A percentile compares a stretch with the other conserved stretches of the same genome.
Conservation (phyloP, 2,329 filamentous ascomycete genomes). For the Aspergillus clavatus region DNA sequence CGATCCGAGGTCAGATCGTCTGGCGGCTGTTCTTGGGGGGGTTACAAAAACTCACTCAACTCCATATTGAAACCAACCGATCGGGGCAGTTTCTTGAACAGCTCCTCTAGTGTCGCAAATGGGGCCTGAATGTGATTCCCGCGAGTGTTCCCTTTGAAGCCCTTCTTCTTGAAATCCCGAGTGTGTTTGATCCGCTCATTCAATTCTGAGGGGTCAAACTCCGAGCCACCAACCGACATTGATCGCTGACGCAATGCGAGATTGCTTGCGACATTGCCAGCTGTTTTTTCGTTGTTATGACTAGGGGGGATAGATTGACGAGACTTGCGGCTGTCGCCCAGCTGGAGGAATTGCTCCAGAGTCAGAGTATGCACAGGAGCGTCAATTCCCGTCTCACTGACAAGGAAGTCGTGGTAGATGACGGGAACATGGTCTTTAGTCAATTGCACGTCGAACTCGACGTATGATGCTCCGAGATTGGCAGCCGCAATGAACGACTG, state of each 20-base stretch:
- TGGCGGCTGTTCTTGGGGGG: constrained; percentile 20
- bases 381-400: constrained; percentile 95
- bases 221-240: constrained; percentile 55
- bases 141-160: constrained; percentile 91
- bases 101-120: constrained; percentile 89
- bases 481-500: constrained; percentile 94
- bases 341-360: constrained; percentile 83
- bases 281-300: constrained; percentile 14
- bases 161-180: constrained; percentile 86
- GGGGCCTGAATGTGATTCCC: constrained; percentile 94
- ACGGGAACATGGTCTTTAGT: constrained; percentile 99
- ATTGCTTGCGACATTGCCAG: constrained; percentile 10
- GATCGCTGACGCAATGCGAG: constrained; percentile 44
- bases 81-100: constrained; percentile 79
- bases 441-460: constrained; percentile 82
- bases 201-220: constrained; percentile 39
- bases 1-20: constrained; percentile 25
- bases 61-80: constrained; percentile 96
- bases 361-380: constrained; percentile 94
- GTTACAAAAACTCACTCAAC: constrained; percentile 57
- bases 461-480: constrained; percentile 75
- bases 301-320: constrained; percentile 47
- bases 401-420: constrained; percentile 97
- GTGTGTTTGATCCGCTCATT: constrained; percentile 96
- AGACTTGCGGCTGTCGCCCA: constrained; percentile 56